Base-by-base conservation (phyloP, 768 basidiomycete species). In the Suillus discolor region DNA sequence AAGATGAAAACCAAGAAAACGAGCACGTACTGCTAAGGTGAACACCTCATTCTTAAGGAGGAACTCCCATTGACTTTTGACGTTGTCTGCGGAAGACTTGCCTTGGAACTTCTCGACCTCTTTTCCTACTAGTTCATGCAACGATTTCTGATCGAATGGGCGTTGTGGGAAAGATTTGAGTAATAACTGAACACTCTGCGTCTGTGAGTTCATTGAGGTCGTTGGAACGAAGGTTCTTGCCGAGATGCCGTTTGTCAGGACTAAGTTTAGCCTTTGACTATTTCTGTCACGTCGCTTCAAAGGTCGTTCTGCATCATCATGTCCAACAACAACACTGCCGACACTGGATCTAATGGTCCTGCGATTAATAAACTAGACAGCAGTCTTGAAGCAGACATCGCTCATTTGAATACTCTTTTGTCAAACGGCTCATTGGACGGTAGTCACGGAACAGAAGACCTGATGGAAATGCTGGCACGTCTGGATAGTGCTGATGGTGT, bases 41-140 rank as follows among this genome's bases (percentile, higher is more conserved):
- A 92, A 90, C 54, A 93, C 82, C 71, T 92, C 90, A 67, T 86
- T 86, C 79, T 85, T 86, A 41, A 93, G 77, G 45, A 88, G 77
- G 68, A 85, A 85, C 71, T 94, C 93, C 92, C 93, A 94, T 70
- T 87, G 86, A 55, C 84, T 86, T 74, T 87, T 89, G 65, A 84
- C 78, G 66, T 85, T 89, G 60, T 93, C 92, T 4, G 80, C 71
- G 8, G 84, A 83, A 1, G 80, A 77, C 60, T 80, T 80, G 45
- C 71, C 70, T 42, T 78, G 78, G 1, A 83, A 78, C 25, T 84
- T 80, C 38, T 68, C 67, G 31, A 91, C 71, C 3, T 83, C 81
- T 38, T 77, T 77, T 39, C 75, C 73, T 3, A 91, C 87, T 4
- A 84, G 76, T n/a, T 79, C 74, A 68, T 87, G 75, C 57, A 92